Base-by-base conservation (phyloP, 768 basidiomycete species). In the Saitozyma sp. region DNA sequence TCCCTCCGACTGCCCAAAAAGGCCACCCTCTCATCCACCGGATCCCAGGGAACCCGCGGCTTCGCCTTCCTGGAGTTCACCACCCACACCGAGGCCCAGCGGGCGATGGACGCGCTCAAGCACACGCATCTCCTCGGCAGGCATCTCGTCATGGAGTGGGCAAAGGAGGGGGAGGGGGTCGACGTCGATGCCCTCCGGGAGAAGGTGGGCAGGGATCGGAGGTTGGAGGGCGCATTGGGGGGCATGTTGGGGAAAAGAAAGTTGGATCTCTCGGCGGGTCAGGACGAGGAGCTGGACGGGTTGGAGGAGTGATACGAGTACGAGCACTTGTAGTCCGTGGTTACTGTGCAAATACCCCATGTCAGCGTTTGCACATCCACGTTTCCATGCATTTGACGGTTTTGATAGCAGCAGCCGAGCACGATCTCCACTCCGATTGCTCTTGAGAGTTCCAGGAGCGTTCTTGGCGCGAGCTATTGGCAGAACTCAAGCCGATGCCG, bases 1-100 rank as follows among this genome's bases (percentile, higher is more conserved):
- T 94, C 94, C 0, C 89, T 94, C 0, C 90, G 96, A 6, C 79
- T 99, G 2, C 96, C 96, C 14, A 89, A 88, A 78, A 92, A 92
- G 76, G 90, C 95, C 81, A 89, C 94, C 71, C 85, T 88, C 14
- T 85, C 89, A 50, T 87, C 90, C 1, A 63, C 65, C 38, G 74
- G 71, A 3, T 59, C 70, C 16, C 60, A 69, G 11, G 67, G 73
- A 1, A 72, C 76, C 5, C 87, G 96, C 40, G 96, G 96, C 4
- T 99, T 98, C 78, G 96, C 93, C 1, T 99, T 98, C 82, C 83
- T 97, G 70, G 94, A 99, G 67, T 98, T 98, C 76, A 84, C 90
- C 17, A 88, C 91, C 2, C 85, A 90, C 16, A 86, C 87, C 54
- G 95, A 99, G 72, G 95, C 95, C 2, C 89, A 92, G 77, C 88